Evolutionary conservation across 2,329 filamentous ascomycete species (phyloP), one percentile per base, ranked within the genome.

Genomic region (Aureobasidium zeae): DNA sequence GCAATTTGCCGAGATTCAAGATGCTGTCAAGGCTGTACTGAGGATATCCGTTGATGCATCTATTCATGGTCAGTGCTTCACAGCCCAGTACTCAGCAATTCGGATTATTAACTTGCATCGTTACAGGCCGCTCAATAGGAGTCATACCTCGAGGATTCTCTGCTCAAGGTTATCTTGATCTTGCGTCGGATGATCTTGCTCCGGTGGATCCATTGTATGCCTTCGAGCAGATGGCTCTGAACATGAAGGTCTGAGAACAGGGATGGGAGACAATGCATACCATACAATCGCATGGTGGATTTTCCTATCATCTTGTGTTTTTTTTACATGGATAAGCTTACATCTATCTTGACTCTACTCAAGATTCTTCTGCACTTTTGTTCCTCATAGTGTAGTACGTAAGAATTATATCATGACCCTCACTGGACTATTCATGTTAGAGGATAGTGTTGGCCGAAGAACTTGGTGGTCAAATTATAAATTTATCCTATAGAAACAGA

Each of bases 1-100:
- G 15, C 44, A 51, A 13, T 55, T 53, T n/a, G 50, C 50, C 6
- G 37, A 48, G 4, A 46, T 53, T 3, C 50, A 52, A 13, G 55
- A 57, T 30, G 51, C 48, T 13, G 53, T 48, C 4, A 24, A 26
- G 10, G 53, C 53, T 3, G 47, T 54, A 4, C 24, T 53, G n/a
- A 54, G 52, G 31, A 25, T 57, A 5, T 52, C 55, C 3, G 42
- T 48, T 2, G 52, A 55, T 21, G 28, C 25, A 5, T 32, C 26
- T 11, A 45, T 53, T 30, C 56, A 56, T 34, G 54, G 54, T 55
- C 11, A 22, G 41, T 17, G n/a, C 17, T 35, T n/a, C 10, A 3
- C 13, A 31, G 13, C 16, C 22, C 22, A 15, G 25, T 31, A 13
- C 13, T 16, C 10, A 42, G 17, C 8, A n/a, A 24, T 5, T 28